Conservation (phyloP, 2,329 filamentous ascomycete genomes). For the Cercospora zeae-maydis region DNA sequence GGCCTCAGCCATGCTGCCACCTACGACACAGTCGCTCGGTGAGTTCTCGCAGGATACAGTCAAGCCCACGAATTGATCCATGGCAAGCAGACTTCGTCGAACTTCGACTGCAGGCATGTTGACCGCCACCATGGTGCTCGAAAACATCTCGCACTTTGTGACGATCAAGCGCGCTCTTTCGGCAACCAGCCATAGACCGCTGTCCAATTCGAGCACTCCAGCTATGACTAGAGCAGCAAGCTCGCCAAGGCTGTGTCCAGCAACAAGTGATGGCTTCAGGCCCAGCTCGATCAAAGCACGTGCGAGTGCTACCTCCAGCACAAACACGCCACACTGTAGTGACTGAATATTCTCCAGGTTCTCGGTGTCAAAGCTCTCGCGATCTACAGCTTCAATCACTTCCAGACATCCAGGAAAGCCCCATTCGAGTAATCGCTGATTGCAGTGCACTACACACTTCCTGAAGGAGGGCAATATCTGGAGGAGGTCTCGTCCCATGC, state of each 20-base stretch:
- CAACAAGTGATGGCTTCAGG: conserved; percentile 19
- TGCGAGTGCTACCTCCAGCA: conserved; percentile 13
- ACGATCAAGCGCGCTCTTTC: conserved; percentile 12
- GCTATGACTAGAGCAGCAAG: conserved; percentile 13
- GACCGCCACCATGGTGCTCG: conserved; percentile 13
- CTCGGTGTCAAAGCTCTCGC: background rate
- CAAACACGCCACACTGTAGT: conserved; percentile 8
- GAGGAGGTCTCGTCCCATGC: conserved; percentile 12
- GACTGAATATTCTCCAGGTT: conserved; percentile 6
- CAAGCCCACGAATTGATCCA: background rate
- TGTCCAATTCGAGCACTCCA: conserved; percentile 13
- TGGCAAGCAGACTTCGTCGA: background rate
- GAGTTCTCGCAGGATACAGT: conserved; percentile 14
- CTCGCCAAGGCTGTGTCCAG: conserved; percentile 23
- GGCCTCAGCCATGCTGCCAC: background rate
- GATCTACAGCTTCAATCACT: background rate
- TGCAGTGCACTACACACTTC: conserved; percentile 4
- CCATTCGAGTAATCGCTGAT: conserved; percentile 5
- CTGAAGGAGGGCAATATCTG: conserved; percentile 6
- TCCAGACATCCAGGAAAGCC: conserved; percentile 3
- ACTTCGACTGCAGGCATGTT: conserved; percentile 11
- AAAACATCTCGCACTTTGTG: conserved; percentile 7
- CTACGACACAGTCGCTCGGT: conserved; percentile 9
- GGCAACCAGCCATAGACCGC: conserved; percentile 9
- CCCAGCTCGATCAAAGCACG: background rate